A percentile compares a stretch with the other conserved stretches of the same genome.
phyloP scores from a whole-genome alignment of 1,139 yeast genomes.

The Pichia sp. region DNA sequence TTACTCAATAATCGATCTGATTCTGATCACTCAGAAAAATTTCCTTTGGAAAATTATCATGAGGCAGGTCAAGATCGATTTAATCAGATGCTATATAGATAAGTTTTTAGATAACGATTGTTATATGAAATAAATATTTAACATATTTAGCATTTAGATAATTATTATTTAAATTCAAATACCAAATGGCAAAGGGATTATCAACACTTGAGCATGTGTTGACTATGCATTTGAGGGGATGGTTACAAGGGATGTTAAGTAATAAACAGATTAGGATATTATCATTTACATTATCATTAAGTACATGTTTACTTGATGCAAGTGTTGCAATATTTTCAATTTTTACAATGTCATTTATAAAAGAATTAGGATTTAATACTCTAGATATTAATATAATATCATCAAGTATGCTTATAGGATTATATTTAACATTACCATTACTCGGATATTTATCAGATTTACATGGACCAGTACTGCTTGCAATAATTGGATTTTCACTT shows the following conservation, averaged over 20 bases:
- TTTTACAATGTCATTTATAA: slow-evolving; percentile 65
- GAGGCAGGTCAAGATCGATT: too few species aligned
- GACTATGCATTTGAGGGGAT: slow-evolving; percentile 33
- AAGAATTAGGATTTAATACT: slow-evolving; percentile 52
- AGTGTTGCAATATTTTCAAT: slow-evolving; percentile 76
- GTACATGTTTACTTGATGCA: slow-evolving; percentile 71
- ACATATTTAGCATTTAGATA: too few species aligned
- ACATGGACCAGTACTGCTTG: slow-evolving; percentile 74
- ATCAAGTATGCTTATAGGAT: slow-evolving; percentile 69
- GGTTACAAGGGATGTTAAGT: slow-evolving; percentile 28
- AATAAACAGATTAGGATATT: slow-evolving; percentile 28
- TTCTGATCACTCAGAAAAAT: too few species aligned
- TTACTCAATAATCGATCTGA: too few species aligned
- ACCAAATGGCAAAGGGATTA: too few species aligned
- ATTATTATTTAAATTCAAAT: too few species aligned
- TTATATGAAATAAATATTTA: too few species aligned
- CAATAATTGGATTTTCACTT: slow-evolving; percentile 54
- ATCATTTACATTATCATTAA: slow-evolving; percentile 35
- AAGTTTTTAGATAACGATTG: too few species aligned
- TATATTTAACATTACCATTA: slow-evolving; percentile 78
- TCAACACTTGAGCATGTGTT: slow-evolving; percentile 33
- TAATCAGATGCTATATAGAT: too few species aligned
- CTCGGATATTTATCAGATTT: slow-evolving; percentile 80
- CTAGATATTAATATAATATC: slow-evolving; percentile 74
- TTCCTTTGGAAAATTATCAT: too few species aligned